phyloP scores from a whole-genome alignment of 805 yeast genomes.

The Spathaspora gorwiae region DNA sequence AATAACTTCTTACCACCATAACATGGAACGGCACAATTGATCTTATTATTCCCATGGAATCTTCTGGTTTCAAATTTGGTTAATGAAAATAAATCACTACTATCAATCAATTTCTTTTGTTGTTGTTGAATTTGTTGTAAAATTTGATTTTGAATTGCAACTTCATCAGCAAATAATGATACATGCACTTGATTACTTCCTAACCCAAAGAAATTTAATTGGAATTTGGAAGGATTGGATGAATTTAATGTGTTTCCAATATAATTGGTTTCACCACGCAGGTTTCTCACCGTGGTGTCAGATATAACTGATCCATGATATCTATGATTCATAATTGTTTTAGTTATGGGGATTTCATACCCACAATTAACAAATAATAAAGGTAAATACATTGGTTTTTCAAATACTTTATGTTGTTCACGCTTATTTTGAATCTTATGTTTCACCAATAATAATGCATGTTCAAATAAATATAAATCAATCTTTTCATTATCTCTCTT shows the following conservation, averaged over 20 bases:
- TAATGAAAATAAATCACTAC: constrained; percentile 75
- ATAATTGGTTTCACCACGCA: constrained; percentile 22
- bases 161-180: constrained; percentile 49
- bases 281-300: constrained; percentile 28
- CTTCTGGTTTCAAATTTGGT: constrained; percentile 70
- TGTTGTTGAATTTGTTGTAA: constrained; percentile 76
- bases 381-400: constrained; percentile 81
- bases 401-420: constrained; percentile 87
- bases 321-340: constrained; percentile 35
- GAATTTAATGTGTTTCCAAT: constrained; percentile 17
- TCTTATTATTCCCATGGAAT: constrained; percentile 69
- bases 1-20: constrained; percentile 90
- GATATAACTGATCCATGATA: constrained; percentile 33
- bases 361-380: constrained; percentile 68
- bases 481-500: constrained; percentile 76
- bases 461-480: constrained; percentile 83
- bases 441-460: constrained; percentile 78
- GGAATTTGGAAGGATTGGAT: constrained; percentile 34
- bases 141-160: constrained; percentile 69
- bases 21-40: constrained; percentile 88
- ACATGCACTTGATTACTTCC: constrained; percentile 54
- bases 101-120: constrained; percentile 64
- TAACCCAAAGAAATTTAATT: constrained; percentile 48
- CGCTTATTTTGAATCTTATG: constrained; percentile 83
- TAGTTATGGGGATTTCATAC: constrained; percentile 69